These are phyloP conservation scores for Hyparrhenia diplandra DNA, from an alignment of 176 grass and related monocot species.

Conservation along the genomic window DNA sequence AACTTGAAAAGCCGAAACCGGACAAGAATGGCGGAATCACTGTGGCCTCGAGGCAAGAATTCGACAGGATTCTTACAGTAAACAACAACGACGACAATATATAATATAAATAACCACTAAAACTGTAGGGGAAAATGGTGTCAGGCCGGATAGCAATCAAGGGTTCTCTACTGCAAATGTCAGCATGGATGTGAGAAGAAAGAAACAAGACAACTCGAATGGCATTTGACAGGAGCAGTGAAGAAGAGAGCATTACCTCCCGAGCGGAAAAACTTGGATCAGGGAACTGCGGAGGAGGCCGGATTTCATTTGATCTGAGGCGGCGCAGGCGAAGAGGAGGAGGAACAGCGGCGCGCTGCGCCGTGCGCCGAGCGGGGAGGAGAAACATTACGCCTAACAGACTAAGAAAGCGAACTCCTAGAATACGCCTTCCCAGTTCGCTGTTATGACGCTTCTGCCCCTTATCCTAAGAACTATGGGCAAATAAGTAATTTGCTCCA, in stretches of 20 bases:
- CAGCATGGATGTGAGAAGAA: not conserved
- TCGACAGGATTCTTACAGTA: not conserved
- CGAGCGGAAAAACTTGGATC: not conserved
- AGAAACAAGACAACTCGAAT: not conserved
- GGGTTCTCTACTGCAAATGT: not conserved
- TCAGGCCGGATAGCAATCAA: not conserved
- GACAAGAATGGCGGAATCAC: not conserved
- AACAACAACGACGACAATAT: not conserved
- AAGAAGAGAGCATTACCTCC: not conserved
- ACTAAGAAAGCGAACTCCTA: fast-evolving
- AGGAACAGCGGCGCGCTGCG: not conserved
- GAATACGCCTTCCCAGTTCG: not conserved
- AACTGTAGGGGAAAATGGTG: not conserved
- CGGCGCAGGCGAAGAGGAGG: not conserved
- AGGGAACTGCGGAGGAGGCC: not conserved
- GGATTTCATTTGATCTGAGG: not conserved
- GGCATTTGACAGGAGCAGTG: not conserved
- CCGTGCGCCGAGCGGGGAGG: not conserved
- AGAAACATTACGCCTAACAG: not conserved
- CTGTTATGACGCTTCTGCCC: not conserved
- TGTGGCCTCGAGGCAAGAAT: not conserved
- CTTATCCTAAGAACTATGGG: slow-evolving; percentile 8
- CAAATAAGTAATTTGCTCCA: not conserved
- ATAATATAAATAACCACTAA: not conserved
- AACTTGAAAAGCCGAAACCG: not conserved